Base-by-base conservation (phyloP, 140 eudicot genomes). In the Ambrosia hybrid region DNA sequence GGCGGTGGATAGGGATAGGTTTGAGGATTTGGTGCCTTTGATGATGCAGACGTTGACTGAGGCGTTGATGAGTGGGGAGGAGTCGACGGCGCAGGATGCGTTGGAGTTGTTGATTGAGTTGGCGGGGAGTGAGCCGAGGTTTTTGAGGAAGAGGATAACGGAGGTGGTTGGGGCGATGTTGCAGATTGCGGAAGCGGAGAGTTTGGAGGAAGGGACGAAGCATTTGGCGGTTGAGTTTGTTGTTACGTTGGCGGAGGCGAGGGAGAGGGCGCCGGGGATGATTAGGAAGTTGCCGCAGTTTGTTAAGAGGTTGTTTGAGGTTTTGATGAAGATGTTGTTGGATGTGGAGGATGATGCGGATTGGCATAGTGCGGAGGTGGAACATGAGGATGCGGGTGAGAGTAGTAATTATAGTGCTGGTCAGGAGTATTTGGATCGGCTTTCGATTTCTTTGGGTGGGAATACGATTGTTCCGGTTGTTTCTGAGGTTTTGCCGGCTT, bases 211-310 rank as follows among this genome's bases (percentile, higher is more conserved):
- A 56, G 94, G 94, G 30, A 87, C 94, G 3, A 84, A 83, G 69
- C 94, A 87, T 80, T 70, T 87, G 33, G 94, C 94, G 0, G 71
- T 87, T 34, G 94, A 87, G 68, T 87, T 87, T 68, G 94, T 87
- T 70, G 76, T 87, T 15, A 87, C 94, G 1, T 75, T 87, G 74
- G 88, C 90, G 0, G 94, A 87, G 74, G 94, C 94, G 0, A 85
- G 90, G 49, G 94, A 87, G 74, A 76, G 86, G 56, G 90, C 94
- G 9, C 94, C 94, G 1, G 94, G 94, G 60, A 87, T 87, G 94
- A 87, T 87, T 77, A 77, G 94, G 81, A 87, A 87, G 69, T 60
- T 87, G 74, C 94, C 94, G 0, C 94, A 87, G 70, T 87, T 87
- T 73, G 61, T 87, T 9, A 82, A 70, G 43, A 81, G 84, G 43